A percentile compares a stretch with the other conserved stretches of the same genome.
These are phyloP conservation scores for Daldinia eschscholtzii DNA, from an alignment of 2,329 filamentous ascomycete species.

Conservation along the genomic window DNA sequence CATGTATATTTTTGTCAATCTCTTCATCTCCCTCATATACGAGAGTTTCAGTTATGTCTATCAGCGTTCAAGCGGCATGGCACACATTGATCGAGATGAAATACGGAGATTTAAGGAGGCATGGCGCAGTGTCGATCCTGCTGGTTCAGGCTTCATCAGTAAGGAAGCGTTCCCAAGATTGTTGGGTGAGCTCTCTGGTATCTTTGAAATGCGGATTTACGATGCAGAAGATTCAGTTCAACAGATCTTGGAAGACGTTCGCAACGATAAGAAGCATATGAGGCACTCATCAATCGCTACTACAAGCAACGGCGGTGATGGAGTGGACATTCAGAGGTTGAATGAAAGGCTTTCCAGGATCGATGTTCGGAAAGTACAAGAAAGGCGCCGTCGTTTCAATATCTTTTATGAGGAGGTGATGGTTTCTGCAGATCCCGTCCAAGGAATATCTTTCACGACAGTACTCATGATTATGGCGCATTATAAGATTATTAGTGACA, in stretches of 20 bases:
- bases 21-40: constrained; percentile 98
- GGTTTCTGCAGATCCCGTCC: constrained; percentile 89
- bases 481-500: constrained; percentile 98
- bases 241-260: constrained; percentile 88
- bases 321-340: constrained; percentile 80
- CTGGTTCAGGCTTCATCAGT: constrained; percentile 89
- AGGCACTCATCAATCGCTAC: constrained; percentile 69
- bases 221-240: constrained; percentile 88
- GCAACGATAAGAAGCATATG: constrained; percentile 64
- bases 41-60: constrained; percentile 99
- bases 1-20: constrained; percentile 99
- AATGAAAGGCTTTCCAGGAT: constrained; percentile 79
- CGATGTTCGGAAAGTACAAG: constrained; percentile 79
- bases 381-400: constrained; percentile 83
- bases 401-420: constrained; percentile 98
- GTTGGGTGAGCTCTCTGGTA: constrained; percentile 89
- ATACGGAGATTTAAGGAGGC: constrained; percentile 98
- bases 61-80: constrained; percentile 93
- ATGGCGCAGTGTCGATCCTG: constrained; percentile 94
- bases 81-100: constrained; percentile 90
- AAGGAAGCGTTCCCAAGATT: constrained; percentile 91
- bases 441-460: constrained; percentile 90
- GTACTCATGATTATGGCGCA: constrained; percentile 96
- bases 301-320: constrained; percentile 65
- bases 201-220: constrained; percentile 98